Evolutionary conservation across 768 basidiomycete species (phyloP), one percentile per base, ranked within the genome.

Genomic region (Tylopilus felleus): DNA sequence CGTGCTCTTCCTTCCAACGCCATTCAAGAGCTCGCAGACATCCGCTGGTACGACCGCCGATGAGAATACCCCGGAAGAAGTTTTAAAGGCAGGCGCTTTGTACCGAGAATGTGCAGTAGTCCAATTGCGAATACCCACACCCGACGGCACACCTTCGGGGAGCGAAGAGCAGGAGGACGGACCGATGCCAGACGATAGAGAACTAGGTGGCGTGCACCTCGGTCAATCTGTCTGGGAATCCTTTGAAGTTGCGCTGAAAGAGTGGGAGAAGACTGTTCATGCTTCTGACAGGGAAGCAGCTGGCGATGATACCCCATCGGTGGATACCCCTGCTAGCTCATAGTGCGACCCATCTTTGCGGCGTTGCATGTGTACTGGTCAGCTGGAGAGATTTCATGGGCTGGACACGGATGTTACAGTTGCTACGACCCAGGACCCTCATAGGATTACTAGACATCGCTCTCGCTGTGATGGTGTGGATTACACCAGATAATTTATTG

Each of bases 21-120:
- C 88, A 3, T 84, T 88, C 73, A 90, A 88, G 68, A 72, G 77
- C 38, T 64, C 77, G 5, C 70, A 69, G 35, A 46, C 65, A 1
- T 48, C 65, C 8, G 44, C 58, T 43, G n/a, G 36, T 9, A 22
- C 28, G 27, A 46, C 57, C 8, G 16, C 60, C 5, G 12, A 39
- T 13, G 60, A 60, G 21, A 60, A 53, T 23, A 22, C 70, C 47
- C 71, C 74, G 7, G 82, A 80, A 53, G 88, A 91, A 62, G 79
- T 88, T 3, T 74, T 92, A 39, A 87, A 86, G 67, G 86, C 89
- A 2, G 90, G 89, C 0, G 85, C 87, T 10, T 67, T 91, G 38
- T 92, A 92, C 60, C 77, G 83, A 9, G 86, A 92, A 59, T 91
- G 90, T 59, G 82, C 86, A 1, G 80, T 86, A 5, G 83, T 86